phyloP scores from a whole-genome alignment of 2,329 filamentous ascomycete genomes.

The Sporothrix sp. region DNA sequence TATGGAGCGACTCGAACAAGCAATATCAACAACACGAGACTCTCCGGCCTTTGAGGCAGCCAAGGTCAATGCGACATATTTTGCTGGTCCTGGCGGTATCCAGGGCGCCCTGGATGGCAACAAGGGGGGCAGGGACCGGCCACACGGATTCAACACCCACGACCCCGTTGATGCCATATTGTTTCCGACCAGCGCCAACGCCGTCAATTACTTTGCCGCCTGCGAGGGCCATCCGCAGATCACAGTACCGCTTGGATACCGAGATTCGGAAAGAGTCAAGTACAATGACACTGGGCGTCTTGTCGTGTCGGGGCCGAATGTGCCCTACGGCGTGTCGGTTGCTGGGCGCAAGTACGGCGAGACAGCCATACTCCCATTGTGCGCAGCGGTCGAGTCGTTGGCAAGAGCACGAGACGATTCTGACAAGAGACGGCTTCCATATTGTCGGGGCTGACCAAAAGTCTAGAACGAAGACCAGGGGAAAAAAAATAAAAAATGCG shows the following conservation, averaged over 20 bases:
- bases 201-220: constrained; percentile 47
- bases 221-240: constrained; percentile 51
- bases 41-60: constrained; percentile 26
- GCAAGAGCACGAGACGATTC: constrained; percentile 27
- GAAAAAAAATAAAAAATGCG: background rate
- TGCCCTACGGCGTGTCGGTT: constrained; percentile 45
- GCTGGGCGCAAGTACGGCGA: constrained; percentile 53
- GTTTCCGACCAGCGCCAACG: constrained; percentile 41
- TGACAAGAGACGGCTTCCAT: constrained; percentile 16
- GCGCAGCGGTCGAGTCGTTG: constrained; percentile 59
- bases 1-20: constrained; percentile 7
- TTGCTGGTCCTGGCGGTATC: constrained; percentile 50
- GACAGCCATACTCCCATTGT: constrained; percentile 51
- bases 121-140: constrained; percentile 23
- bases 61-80: constrained; percentile 9
- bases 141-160: constrained; percentile 34
- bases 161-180: constrained; percentile 48
- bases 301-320: constrained; percentile 41
- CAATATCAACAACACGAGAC: constrained; percentile 16
- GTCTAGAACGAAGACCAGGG: background rate
- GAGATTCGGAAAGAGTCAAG: constrained; percentile 38
- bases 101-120: constrained; percentile 33
- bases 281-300: constrained; percentile 37
- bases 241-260: constrained; percentile 54
- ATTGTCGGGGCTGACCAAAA: constrained; percentile 6